Evolutionary conservation across 768 basidiomycete genomes (phyloP).

Genomic region (Auriscalpium orientale): DNA sequence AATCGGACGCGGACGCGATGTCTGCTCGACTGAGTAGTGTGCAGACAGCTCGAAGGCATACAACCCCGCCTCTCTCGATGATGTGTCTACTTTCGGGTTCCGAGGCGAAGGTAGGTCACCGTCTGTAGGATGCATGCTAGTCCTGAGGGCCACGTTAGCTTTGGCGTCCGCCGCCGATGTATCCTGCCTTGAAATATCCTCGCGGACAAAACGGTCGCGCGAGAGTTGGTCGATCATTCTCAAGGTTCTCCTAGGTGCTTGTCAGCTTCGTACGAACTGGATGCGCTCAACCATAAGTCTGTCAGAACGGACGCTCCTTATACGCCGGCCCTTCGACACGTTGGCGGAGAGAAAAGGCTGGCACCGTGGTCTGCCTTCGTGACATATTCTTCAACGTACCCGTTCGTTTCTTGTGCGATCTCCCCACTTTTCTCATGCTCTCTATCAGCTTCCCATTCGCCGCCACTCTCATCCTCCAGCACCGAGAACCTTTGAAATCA

Average conservation of each 20-base stretch:
- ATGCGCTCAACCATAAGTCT: neutral
- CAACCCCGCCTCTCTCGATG: slow-evolving; percentile 38
- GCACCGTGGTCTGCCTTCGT: slow-evolving; percentile 77
- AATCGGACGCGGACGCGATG: neutral
- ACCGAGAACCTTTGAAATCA: slow-evolving; percentile 51
- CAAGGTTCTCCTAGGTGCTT: slow-evolving; percentile 43
- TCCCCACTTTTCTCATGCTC: neutral
- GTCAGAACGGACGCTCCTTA: slow-evolving; percentile 55
- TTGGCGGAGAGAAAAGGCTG: slow-evolving; percentile 64
- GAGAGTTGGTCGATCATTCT: slow-evolving; percentile 72
- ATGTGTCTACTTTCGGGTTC: slow-evolving; percentile 73
- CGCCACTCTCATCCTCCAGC: slow-evolving; percentile 61
- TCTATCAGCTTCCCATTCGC: slow-evolving; percentile 67
- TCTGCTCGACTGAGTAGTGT: neutral
- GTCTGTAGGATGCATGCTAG: neutral
- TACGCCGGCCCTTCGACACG: slow-evolving; percentile 69
- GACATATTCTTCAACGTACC: slow-evolving; percentile 88
- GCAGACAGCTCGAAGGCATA: slow-evolving; percentile 73
- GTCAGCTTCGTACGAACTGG: neutral
- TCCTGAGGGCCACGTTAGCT: slow-evolving; percentile 36
- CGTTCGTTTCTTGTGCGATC: slow-evolving; percentile 12
- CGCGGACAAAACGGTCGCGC: slow-evolving; percentile 54
- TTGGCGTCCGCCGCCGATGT: slow-evolving; percentile 79
- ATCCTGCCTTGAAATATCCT: slow-evolving; percentile 73
- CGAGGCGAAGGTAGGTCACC: slow-evolving; percentile 78